A percentile compares a stretch with the other conserved stretches of the same genome.
Evolutionary conservation across 2,329 filamentous ascomycete species (phyloP).

Genomic region (Hymenoscyphus linearis): DNA sequence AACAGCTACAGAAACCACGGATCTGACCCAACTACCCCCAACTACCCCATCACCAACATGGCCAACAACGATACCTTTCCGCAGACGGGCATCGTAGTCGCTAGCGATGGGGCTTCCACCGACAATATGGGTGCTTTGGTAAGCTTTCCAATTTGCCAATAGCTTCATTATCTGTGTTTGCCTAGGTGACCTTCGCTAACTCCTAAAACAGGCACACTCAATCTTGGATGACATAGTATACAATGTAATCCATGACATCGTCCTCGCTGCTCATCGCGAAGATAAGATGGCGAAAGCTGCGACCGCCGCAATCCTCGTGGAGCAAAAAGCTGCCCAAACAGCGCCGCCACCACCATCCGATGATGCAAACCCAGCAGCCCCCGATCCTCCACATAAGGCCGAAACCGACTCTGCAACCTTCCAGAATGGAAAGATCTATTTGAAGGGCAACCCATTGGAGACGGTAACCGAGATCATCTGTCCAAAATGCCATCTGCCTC

Average conservation of each 20-base stretch:
- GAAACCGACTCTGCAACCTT: slow-evolving; percentile 66
- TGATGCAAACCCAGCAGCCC: slow-evolving; percentile 47
- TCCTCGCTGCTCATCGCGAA: slow-evolving; percentile 69
- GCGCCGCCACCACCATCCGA: slow-evolving; percentile 20
- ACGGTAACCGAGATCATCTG: slow-evolving; percentile 69
- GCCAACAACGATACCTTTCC: slow-evolving; percentile 26
- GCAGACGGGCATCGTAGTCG: slow-evolving; percentile 45
- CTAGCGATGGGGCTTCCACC: slow-evolving; percentile 37
- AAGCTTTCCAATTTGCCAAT: slow-evolving; percentile 31
- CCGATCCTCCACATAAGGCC: slow-evolving; percentile 36
- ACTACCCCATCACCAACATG: slow-evolving; percentile 23
- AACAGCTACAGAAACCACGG: slow-evolving; percentile 7
- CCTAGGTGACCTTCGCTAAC: slow-evolving; percentile 18
- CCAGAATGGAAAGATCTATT: slow-evolving; percentile 61
- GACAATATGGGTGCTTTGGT: slow-evolving; percentile 55
- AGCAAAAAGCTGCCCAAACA: slow-evolving; percentile 40
- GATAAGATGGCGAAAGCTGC: slow-evolving; percentile 70
- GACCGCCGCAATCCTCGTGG: slow-evolving; percentile 58
- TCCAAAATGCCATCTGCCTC: slow-evolving; percentile 67
- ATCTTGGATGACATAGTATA: slow-evolving; percentile 71
- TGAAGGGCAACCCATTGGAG: slow-evolving; percentile 68
- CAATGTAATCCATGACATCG: slow-evolving; percentile 70
- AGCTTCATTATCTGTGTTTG: slow-evolving; percentile 11
- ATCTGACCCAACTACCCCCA: neutral
- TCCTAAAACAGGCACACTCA: slow-evolving; percentile 46